These are phyloP conservation scores for Setomelanomma holmii DNA, from an alignment of 2,329 filamentous ascomycete genomes.

Conservation along the genomic window DNA sequence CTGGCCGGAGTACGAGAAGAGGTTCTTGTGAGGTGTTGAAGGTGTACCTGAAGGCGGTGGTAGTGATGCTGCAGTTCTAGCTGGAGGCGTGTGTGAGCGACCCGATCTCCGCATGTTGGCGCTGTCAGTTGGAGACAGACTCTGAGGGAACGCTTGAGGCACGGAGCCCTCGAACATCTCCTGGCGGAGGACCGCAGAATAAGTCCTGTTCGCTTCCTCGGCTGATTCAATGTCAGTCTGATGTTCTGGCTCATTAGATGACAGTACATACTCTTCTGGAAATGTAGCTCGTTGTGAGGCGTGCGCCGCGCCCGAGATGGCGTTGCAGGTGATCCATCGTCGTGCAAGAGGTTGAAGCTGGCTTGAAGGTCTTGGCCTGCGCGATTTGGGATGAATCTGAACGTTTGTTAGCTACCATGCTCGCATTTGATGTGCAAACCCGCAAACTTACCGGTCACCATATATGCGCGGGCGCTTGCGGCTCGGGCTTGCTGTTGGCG, in stretches of 20 bases:
- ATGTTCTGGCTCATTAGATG: not conserved
- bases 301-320: conserved; percentile 84
- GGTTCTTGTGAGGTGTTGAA: conserved; percentile 95
- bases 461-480: conserved; percentile 73
- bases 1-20: conserved; percentile 90
- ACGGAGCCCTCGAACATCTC: conserved; percentile 93
- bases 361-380: conserved; percentile 92
- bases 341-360: conserved; percentile 89
- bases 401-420: conserved; percentile 1
- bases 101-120: conserved; percentile 68
- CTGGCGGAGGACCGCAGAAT: conserved; percentile 83
- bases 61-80: conserved; percentile 66
- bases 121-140: conserved; percentile 59
- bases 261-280: conserved; percentile 73
- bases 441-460: conserved; percentile 54
- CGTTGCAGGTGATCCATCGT: conserved; percentile 91
- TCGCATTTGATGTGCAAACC: not conserved
- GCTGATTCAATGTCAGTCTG: conserved; percentile 56
- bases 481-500: conserved; percentile 70
- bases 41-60: conserved; percentile 79
- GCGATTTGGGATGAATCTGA: conserved; percentile 92
- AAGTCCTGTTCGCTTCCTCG: conserved; percentile 94
- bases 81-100: conserved; percentile 82
- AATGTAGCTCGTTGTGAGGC: conserved; percentile 89
- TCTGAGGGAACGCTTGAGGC: conserved; percentile 76